phyloP scores from a whole-genome alignment of 2,329 filamentous ascomycete species.

The Diaporthe helianthi region DNA sequence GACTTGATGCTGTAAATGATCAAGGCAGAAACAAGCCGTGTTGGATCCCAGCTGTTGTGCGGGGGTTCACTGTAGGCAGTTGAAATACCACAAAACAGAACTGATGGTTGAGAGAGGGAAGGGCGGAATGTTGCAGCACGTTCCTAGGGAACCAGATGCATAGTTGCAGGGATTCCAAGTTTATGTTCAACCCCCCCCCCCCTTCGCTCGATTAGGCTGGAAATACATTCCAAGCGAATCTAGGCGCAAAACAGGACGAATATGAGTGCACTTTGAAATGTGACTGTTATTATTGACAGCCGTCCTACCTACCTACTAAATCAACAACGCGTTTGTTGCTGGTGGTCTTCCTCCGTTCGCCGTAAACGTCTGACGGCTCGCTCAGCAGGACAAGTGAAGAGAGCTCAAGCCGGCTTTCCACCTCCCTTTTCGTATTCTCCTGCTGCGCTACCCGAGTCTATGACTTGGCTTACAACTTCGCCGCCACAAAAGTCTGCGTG shows the following conservation, averaged over 20 bases:
- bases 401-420: not conserved
- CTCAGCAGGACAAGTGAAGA: not conserved
- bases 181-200: slow-evolving; percentile 1
- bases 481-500: slow-evolving; percentile 4
- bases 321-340: not conserved
- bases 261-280: not conserved
- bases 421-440: not conserved
- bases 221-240: slow-evolving; percentile 13
- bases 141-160: not conserved
- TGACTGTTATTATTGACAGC: not conserved
- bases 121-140: not conserved
- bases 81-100: slow-evolving; percentile 15
- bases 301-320: no score
- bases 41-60: not conserved
- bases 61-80: not conserved
- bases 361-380: not conserved
- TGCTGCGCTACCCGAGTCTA: not conserved
- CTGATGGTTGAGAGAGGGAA: not conserved
- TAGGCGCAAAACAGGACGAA: not conserved
- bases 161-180: slow-evolving; percentile 6
- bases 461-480: not conserved
- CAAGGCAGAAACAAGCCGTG: not conserved
- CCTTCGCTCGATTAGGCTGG: slow-evolving; percentile 9
- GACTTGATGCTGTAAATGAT: slow-evolving; percentile 5
- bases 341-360: not conserved